Evolutionary conservation across 2,329 filamentous ascomycete species (phyloP).

Genomic region (Torrubiellomyces zombiae): DNA sequence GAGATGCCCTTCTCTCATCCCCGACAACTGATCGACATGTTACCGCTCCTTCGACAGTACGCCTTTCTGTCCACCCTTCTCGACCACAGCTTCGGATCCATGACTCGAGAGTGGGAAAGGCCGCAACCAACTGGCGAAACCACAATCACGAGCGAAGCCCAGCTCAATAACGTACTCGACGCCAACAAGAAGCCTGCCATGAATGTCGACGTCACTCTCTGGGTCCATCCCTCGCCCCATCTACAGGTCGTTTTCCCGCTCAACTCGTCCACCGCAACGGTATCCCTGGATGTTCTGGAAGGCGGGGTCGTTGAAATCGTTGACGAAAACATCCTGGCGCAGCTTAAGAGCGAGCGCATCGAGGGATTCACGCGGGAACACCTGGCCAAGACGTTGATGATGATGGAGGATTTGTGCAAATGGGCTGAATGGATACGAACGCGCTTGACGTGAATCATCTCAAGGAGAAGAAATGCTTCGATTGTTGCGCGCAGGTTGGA

Average conservation of each 20-base stretch:
- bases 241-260: slow-evolving; percentile 39
- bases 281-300: slow-evolving; percentile 40
- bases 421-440: slow-evolving; percentile 37
- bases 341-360: slow-evolving; percentile 5
- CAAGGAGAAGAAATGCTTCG: neutral
- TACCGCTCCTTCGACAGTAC: slow-evolving; percentile 64
- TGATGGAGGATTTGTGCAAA: slow-evolving; percentile 33
- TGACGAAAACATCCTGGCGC: slow-evolving; percentile 33
- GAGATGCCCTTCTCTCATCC: slow-evolving; percentile 66
- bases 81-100: slow-evolving; percentile 37
- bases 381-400: slow-evolving; percentile 28
- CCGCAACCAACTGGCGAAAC: slow-evolving; percentile 1
- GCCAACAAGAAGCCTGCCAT: neutral
- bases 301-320: slow-evolving; percentile 42
- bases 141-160: slow-evolving; percentile 14
- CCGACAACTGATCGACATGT: slow-evolving; percentile 53
- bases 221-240: slow-evolving; percentile 29
- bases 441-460: slow-evolving; percentile 14
- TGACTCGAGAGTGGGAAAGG: slow-evolving; percentile 6
- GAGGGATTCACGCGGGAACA: slow-evolving; percentile 21
- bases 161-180: slow-evolving; percentile 17
- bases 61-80: slow-evolving; percentile 52
- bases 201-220: slow-evolving; percentile 35
- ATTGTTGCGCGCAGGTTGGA: neutral
- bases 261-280: slow-evolving; percentile 26